Percentiles rank a stretch among this genome's conserved stretches.
Evolutionary conservation across 2,329 filamentous ascomycete genomes (phyloP).

Genomic region (Biscogniauxia sp.): DNA sequence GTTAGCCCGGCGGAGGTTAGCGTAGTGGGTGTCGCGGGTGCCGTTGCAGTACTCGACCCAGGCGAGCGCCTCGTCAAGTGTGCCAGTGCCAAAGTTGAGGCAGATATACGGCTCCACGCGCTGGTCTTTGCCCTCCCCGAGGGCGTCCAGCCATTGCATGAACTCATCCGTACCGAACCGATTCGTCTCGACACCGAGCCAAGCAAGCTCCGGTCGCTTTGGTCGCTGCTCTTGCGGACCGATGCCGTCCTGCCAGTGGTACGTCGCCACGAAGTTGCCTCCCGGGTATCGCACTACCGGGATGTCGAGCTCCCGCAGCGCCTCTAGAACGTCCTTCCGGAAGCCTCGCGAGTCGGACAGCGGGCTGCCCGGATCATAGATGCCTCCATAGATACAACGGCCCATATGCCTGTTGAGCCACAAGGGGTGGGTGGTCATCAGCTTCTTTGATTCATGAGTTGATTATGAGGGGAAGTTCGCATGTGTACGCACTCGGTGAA

Average conservation of each 20-base stretch:
- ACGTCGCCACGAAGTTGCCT: constrained; percentile 81
- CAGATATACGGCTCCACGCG: constrained; percentile 76
- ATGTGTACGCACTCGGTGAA: constrained; percentile 68
- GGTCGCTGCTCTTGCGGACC: constrained; percentile 71
- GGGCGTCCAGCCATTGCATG: constrained; percentile 72
- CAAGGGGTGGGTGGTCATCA: not conserved
- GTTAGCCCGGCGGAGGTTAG: constrained; percentile 73
- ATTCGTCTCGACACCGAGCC: constrained; percentile 74
- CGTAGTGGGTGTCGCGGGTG: constrained; percentile 74
- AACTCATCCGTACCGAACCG: constrained; percentile 85
- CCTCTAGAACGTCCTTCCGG: constrained; percentile 73
- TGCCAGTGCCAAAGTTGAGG: constrained; percentile 79
- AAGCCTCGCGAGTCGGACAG: constrained; percentile 75
- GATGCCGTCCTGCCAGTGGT: constrained; percentile 81
- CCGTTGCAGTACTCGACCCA: constrained; percentile 90
- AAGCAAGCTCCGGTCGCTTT: constrained; percentile 68
- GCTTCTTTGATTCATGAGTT: constrained; percentile 1
- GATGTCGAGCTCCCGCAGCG: constrained; percentile 69
- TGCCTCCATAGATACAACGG: constrained; percentile 82
- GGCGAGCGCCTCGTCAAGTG: constrained; percentile 54
- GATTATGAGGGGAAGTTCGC: too few relatives aligned
- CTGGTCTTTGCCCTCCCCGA: constrained; percentile 58
- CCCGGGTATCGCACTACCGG: constrained; percentile 80
- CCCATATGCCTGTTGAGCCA: constrained; percentile 69
- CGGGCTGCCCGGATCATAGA: constrained; percentile 74